Base-by-base conservation (phyloP, 2,329 filamentous ascomycete genomes). In the Sporothrix protearum region DNA sequence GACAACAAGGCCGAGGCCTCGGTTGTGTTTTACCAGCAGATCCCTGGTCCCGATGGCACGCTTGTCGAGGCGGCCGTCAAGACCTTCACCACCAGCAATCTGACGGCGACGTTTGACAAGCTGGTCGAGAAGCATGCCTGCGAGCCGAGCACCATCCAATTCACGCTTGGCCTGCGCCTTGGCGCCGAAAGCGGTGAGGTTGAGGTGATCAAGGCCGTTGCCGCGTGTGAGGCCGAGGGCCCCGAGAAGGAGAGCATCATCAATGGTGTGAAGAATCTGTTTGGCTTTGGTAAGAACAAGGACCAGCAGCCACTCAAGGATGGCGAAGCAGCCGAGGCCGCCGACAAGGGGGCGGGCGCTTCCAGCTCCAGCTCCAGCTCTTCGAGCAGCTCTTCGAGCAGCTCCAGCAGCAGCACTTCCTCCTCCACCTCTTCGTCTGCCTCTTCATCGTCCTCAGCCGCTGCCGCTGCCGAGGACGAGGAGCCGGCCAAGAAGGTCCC, bases 191-290 rank as follows among this genome's bases (percentile, higher is more conserved):
- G 93, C 77, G 94, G 94, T 45, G 89, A 96, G 76, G 93, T 96
- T 2, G 91, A 94, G 73, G 86, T 98, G 68, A 80, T 87, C 71
- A 88, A 88, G 76, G 92, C 91, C n/a, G 86, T 86, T 71, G 90
- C 96, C 6, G 94, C 94, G 79, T 99, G 96, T 78, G 92, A 97
- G 79, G 88, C 91, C 33, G 92, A 96, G 69, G 86, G 85, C 4
- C 80, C 82, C 9, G 89, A 90, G 80, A 93, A 94, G 79, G 92
- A 92, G 74, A 90, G 91, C 68, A 87, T 98, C 66, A 92, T 97
- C 64, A 95, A 97, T 78, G 94, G 93, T 57, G 93, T 98, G 75
- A 99, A 99, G 85, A 96, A 94, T 75, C 88, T 97, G 74, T 96
- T 99, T 78, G 96, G 96, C 6, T 94, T 98, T 78, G 96, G 95